Conservation (phyloP, 2,329 filamentous ascomycete species). For the Xylariaceae sp. region DNA sequence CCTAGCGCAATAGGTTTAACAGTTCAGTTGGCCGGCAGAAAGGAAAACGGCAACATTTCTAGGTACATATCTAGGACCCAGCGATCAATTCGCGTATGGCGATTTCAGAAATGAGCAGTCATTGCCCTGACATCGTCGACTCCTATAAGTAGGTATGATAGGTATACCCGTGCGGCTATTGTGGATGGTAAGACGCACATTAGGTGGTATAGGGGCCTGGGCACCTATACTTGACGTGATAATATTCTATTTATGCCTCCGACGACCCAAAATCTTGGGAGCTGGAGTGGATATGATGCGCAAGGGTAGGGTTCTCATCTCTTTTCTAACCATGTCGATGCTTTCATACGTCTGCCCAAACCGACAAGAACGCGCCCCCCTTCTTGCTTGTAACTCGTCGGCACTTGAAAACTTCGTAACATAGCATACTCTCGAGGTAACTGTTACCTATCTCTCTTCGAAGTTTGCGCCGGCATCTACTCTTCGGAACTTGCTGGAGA, state of each 20-base stretch:
- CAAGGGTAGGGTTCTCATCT: conserved; percentile 23
- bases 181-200: neutral
- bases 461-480: too few relatives aligned
- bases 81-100: neutral
- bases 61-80: neutral
- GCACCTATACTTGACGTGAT: conserved; percentile 15
- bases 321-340: conserved; percentile 30
- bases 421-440: too few relatives aligned
- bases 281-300: conserved; percentile 27
- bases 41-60: too few relatives aligned
- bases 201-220: conserved; percentile 4
- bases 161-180: neutral
- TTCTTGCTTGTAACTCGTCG: too few relatives aligned
- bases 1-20: too few relatives aligned
- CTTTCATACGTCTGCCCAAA: conserved; percentile 7
- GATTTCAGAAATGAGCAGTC: neutral
- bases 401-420: too few relatives aligned
- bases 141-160: too few relatives aligned
- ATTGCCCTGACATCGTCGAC: neutral
- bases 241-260: conserved; percentile 25
- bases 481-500: too few relatives aligned
- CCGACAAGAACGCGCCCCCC: neutral
- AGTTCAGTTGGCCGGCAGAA: too few relatives aligned
- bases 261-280: conserved; percentile 35
- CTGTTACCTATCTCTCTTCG: too few relatives aligned